These are phyloP conservation scores for Cyberlindnera sargentensis DNA, from an alignment of 805 yeast genomes.

Conservation along the genomic window DNA sequence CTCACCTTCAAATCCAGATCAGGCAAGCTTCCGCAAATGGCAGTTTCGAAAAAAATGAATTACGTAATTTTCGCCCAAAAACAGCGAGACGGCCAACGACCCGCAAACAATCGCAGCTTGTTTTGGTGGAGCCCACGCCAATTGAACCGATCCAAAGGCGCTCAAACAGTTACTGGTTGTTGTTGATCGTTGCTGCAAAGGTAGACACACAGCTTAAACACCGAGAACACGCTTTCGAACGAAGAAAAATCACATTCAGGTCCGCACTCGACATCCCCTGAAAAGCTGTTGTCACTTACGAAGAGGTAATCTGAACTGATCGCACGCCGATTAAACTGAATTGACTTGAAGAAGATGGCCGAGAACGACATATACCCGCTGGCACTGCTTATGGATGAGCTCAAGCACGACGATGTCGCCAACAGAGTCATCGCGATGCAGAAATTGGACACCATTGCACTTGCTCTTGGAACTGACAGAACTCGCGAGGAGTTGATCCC, in stretches of 20 bases:
- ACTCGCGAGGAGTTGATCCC: slow-evolving; percentile 86
- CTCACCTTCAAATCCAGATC: no score
- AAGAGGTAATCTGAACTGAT: background rate
- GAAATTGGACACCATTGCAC: slow-evolving; percentile 86
- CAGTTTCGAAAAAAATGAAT: no score
- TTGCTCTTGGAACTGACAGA: slow-evolving; percentile 91
- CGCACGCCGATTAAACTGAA: background rate
- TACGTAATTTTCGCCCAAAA: background rate
- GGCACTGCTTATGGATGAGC: slow-evolving; percentile 94
- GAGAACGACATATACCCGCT: slow-evolving; percentile 63
- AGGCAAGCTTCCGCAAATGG: no score
- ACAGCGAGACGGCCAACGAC: background rate
- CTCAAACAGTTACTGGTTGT: no score
- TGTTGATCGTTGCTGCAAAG: no score
- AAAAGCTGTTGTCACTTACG: background rate
- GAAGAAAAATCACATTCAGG: no score
- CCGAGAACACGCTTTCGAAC: no score
- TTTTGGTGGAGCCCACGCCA: no score
- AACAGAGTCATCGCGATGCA: slow-evolving; percentile 93
- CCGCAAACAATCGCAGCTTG: background rate
- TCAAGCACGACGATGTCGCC: slow-evolving; percentile 92
- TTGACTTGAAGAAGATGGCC: background rate
- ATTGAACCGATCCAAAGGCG: no score
- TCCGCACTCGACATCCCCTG: no score
- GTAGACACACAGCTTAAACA: no score